Conservation (phyloP, 306 rosid species). For the Cotoneaster glaucophyllus region DNA sequence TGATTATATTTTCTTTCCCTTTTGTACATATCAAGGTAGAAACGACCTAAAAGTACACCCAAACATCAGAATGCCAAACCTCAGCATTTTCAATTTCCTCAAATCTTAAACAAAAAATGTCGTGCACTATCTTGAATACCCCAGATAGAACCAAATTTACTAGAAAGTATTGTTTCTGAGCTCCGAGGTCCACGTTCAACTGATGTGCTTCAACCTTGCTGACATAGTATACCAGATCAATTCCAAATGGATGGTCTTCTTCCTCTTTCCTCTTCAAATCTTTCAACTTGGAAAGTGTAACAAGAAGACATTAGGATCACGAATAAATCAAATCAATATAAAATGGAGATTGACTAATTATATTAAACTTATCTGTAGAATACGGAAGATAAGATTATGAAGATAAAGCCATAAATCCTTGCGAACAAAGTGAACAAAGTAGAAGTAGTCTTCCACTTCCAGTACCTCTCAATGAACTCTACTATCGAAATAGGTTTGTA, state of each 20-base stretch:
- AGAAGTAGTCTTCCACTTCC: too few relatives aligned
- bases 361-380: too few relatives aligned
- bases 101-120: conserved; percentile 80
- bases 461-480: too few relatives aligned
- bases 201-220: conserved; percentile 62
- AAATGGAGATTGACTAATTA: too few relatives aligned
- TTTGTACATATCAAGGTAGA: conserved; percentile 70
- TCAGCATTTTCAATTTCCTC: conserved; percentile 67
- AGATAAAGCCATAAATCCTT: too few relatives aligned
- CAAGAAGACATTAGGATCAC: too few relatives aligned
- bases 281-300: conserved; percentile 47
- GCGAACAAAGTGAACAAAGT: too few relatives aligned
- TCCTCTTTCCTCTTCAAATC: conserved; percentile 87
- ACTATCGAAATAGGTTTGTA: too few relatives aligned
- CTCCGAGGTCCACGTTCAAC: conserved; percentile 59
- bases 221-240: conserved; percentile 64
- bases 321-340: too few relatives aligned
- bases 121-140: conserved; percentile 79
- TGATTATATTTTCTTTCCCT: conserved; percentile 85
- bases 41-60: conserved; percentile 71
- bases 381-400: too few relatives aligned
- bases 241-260: conserved; percentile 79
- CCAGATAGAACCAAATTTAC: conserved; percentile 85
- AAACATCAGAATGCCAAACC: conserved; percentile 82
- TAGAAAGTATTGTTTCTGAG: conserved; percentile 83